Evolutionary conservation across 352 stramenopile genomes (phyloP), one percentile per base, ranked within the genome.

Genomic region (Plasmopara viticola): DNA sequence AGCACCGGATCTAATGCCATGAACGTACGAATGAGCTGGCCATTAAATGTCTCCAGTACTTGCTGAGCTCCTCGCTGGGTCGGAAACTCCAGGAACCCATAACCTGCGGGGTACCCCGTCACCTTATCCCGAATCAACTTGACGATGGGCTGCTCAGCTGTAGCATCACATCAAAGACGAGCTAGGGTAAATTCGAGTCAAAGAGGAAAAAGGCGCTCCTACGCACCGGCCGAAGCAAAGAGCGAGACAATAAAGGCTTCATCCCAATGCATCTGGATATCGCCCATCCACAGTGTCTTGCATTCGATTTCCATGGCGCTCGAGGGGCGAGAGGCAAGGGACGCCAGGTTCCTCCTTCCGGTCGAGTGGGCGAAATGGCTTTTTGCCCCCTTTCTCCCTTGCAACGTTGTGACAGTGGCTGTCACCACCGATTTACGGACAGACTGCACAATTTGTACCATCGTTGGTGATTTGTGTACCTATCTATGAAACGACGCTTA

Each of bases 71-170:
- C 86, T 17, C 62, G 74, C 53, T 89, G 74, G 15, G 80, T 83
- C 43, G 73, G 64, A 58, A 97, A 97, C 62, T 97, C 88, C 9
- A 97, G 64, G 60, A 97, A 97, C 9, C 88, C 86, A 66, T 97
- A 97, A 6, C 89, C 89, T 6, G 85, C 72, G 6, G 86, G 78
- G 38, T 93, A 90, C 4, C 86, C 86, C 60, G 87, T 95, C 38
- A 86, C 68, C 53, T 92, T 94, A 60, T 97, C 87, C 33, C 86
- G 84, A 47, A 97, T 96, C 33, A 97, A 60, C 68, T 96, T 96
- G 38, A 97, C 68, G 45, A 82, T 82, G 6, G 77, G 89, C 60
- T 91, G 74, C 53, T 93, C 86, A 14, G 42, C 80, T 93, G 47
- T n/a, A 33, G 12, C 13, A 50, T 39, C 17, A 7, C 18, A 46